A percentile compares a stretch with the other conserved stretches of the same genome.
Conservation (phyloP, 306 rosid genomes). For the Ochetophila trinervis region DNA sequence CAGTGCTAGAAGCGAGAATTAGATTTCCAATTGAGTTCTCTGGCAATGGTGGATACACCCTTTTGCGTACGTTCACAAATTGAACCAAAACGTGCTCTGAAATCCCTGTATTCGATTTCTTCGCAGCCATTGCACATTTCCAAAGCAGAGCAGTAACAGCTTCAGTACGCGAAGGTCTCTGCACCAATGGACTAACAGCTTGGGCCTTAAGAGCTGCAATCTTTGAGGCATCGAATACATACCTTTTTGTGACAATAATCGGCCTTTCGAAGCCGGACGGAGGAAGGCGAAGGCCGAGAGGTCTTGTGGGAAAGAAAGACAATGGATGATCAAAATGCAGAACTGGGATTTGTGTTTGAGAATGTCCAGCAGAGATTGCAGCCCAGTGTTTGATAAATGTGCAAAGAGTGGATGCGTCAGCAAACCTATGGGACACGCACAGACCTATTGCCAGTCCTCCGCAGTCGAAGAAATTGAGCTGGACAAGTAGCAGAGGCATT, state of each 20-base stretch:
- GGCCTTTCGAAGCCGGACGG: not conserved
- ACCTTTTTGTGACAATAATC: slow-evolving; percentile 30
- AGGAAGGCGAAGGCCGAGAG: slow-evolving; percentile 3
- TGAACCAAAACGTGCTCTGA: slow-evolving; percentile 28
- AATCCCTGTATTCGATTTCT: slow-evolving; percentile 14
- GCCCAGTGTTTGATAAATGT: slow-evolving; percentile 45
- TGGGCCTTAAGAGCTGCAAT: slow-evolving; percentile 33
- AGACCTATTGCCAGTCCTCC: slow-evolving; percentile 53
- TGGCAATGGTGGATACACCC: slow-evolving; percentile 25
- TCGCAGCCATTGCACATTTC: slow-evolving; percentile 33
- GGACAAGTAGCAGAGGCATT: slow-evolving; percentile 31
- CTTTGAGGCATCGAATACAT: slow-evolving; percentile 30
- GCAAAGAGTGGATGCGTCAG: slow-evolving; percentile 40
- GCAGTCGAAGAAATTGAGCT: slow-evolving; percentile 42
- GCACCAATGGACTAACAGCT: not conserved
- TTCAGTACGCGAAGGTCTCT: slow-evolving; percentile 37
- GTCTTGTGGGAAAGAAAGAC: slow-evolving; percentile 9
- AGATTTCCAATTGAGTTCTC: slow-evolving; percentile 31
- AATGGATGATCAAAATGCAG: slow-evolving; percentile 17
- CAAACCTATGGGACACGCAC: slow-evolving; percentile 39
- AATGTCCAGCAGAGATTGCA: not conserved
- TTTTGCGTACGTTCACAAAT: slow-evolving; percentile 29
- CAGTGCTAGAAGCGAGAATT: slow-evolving; percentile 17
- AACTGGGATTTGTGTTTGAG: not conserved
- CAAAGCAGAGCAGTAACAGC: slow-evolving; percentile 45